These are phyloP conservation scores for Nasturtium officinale DNA, from an alignment of 345 rosid species.

Conservation along the genomic window DNA sequence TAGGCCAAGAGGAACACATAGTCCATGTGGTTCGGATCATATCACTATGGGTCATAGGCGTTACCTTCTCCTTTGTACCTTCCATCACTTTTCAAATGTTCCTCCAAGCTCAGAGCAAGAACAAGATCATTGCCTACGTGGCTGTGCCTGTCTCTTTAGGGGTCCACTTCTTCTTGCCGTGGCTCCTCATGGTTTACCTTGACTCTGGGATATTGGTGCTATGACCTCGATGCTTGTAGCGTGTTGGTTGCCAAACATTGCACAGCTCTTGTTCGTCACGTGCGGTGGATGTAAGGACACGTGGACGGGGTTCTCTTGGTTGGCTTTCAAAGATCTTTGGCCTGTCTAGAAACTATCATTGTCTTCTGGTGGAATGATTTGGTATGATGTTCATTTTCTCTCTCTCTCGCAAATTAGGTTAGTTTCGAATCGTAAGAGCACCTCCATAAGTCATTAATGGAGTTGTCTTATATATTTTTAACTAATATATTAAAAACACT, in stretches of 20 bases:
- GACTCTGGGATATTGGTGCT: conserved; percentile 31
- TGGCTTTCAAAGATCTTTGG: conserved; percentile 58
- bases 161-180: conserved; percentile 41
- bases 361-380: conserved; percentile 62
- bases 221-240: conserved; percentile 30
- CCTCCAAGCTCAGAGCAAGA: conserved; percentile 45
- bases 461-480: no score
- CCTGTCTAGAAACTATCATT: conserved; percentile 50
- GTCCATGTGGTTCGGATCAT: conserved; percentile 49
- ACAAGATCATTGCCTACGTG: conserved; percentile 43
- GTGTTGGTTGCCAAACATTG: conserved; percentile 38
- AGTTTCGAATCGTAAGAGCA: not conserved
- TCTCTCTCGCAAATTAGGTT: not conserved
- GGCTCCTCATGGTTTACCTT: conserved; percentile 41
- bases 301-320: conserved; percentile 65
- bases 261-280: conserved; percentile 36
- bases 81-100: conserved; percentile 41
- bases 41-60: conserved; percentile 57
- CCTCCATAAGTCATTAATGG: no score
- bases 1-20: conserved; percentile 61
- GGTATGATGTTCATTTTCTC: conserved; percentile 40
- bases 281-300: conserved; percentile 69
- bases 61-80: conserved; percentile 47
- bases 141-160: conserved; percentile 51
- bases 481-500: no score